Evolutionary conservation across 768 basidiomycete genomes (phyloP), one percentile per base, ranked within the genome.

Genomic region (Xanthoconium stramineum): DNA sequence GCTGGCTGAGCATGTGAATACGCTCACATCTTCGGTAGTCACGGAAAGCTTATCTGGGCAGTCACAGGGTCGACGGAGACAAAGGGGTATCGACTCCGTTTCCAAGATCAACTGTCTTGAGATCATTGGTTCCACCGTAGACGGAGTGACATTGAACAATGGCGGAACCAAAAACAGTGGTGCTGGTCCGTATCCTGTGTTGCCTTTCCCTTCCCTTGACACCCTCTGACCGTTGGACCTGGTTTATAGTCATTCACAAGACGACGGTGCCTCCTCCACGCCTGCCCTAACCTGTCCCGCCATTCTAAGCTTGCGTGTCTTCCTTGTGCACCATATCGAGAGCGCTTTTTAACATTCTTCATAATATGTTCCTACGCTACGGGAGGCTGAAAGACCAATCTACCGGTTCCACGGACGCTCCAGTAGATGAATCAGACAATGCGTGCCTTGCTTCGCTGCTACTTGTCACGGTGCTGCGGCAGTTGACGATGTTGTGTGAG

Each of bases 221-320:
- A 12, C 7, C 20, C 35, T 40, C 45, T 56, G 35, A 54, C 19
- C 12, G 6, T 48, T 10, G 19, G 13, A n/a, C 15, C 13, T 24
- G 14, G n/a, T 10, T 2, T 38, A 7, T 38, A 64, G 63, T 61
- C 37, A 42, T 64, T 43, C 54, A 65, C 39, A 58, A 52, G 24
- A 38, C 15, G 47, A 5, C 8, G 28, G 4, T 15, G 32, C 53
- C 53, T 11, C 20, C 33, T 7, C 28, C 37, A n/a, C 47, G 20
- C 35, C n/a, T 12, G 8, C 24, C 59, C 28, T 20, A 7, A 20
- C 49, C 15, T 5, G 33, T 38, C 19, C 7, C 6, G 4, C 24
- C 11, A 6, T 3, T 37, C 29, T 46, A 55, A 35, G 9, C 3
- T 35, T 17, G 17, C 17, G 4, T 24, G 24, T 39, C n/a, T n/a